These are phyloP conservation scores for Trametes versicolor DNA, from an alignment of 1,284 basidiomycete genomes.

Conservation along the genomic window DNA sequence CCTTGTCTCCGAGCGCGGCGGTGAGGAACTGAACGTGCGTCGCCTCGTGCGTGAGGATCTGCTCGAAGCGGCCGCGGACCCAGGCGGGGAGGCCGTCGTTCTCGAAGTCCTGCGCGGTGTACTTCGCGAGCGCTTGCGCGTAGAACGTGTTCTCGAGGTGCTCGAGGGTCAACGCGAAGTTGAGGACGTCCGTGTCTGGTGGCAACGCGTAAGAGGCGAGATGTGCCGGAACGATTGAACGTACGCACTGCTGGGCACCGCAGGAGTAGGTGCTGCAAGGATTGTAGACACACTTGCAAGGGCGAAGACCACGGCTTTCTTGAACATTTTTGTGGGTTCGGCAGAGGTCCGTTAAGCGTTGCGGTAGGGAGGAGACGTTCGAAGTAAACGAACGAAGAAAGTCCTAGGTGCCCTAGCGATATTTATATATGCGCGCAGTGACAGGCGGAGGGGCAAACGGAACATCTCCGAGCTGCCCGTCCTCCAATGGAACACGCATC, in stretches of 20 bases:
- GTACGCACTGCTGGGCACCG: constrained; percentile 3
- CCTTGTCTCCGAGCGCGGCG: constrained; percentile 61
- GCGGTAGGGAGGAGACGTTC: neutral
- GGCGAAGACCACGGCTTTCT: constrained; percentile 7
- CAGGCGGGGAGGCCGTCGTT: constrained; percentile 61
- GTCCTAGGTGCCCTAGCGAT: neutral
- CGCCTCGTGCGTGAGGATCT: constrained; percentile 69
- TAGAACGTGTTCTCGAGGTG: constrained; percentile 78
- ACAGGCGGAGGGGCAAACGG: neutral
- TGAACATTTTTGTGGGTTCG: constrained; percentile 14
- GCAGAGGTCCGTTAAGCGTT: neutral
- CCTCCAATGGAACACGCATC: neutral
- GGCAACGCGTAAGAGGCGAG: no score
- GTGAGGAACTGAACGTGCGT: constrained; percentile 53
- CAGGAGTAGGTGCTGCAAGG: constrained; percentile 13
- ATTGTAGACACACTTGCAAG: constrained; percentile 7
- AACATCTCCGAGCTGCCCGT: neutral
- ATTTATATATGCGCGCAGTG: neutral
- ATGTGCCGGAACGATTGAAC: no score
- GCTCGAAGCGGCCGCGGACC: constrained; percentile 58
- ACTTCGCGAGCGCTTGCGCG: constrained; percentile 54
- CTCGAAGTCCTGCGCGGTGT: constrained; percentile 58
- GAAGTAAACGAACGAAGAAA: constrained; percentile 1
- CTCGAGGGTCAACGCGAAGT: constrained; percentile 75
- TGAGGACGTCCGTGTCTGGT: constrained; percentile 48